phyloP scores from a whole-genome alignment of 305 asterid species.

The Rubia peregrina region DNA sequence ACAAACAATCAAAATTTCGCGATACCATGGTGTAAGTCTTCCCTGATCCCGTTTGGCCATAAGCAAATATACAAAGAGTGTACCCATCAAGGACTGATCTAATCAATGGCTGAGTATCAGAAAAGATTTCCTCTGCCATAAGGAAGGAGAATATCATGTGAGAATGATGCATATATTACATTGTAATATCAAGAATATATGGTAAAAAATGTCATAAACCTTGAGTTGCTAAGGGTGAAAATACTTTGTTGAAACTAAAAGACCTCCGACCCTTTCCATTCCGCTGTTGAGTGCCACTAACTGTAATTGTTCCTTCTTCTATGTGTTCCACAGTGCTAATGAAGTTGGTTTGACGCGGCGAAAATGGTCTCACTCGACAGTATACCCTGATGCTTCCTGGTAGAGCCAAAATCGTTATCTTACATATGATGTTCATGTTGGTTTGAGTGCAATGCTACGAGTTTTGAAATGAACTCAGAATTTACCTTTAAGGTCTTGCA shows the following conservation, averaged over 20 bases:
- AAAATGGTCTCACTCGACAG: slow-evolving; percentile 95
- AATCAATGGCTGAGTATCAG: slow-evolving; percentile 80
- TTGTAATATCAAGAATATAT: background rate
- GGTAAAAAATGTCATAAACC: slow-evolving; percentile 37
- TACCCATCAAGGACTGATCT: slow-evolving; percentile 98
- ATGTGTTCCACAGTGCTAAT: slow-evolving; percentile 64
- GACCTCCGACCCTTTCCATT: slow-evolving; percentile 69
- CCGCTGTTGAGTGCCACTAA: slow-evolving; percentile 46
- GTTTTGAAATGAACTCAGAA: slow-evolving; percentile 7
- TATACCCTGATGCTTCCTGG: slow-evolving; percentile 95
- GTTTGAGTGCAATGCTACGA: slow-evolving; percentile 3
- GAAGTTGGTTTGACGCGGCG: slow-evolving; percentile 44
- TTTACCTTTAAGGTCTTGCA: slow-evolving; percentile 94
- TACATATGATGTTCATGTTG: slow-evolving; percentile 4
- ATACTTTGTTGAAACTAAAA: slow-evolving; percentile 87
- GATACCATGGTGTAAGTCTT: slow-evolving; percentile 92
- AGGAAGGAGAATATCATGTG: slow-evolving; percentile 16
- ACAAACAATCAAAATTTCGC: slow-evolving; percentile 12
- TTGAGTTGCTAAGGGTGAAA: slow-evolving; percentile 86
- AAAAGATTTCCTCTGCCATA: slow-evolving; percentile 73
- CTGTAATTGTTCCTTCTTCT: slow-evolving; percentile 80
- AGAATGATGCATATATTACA: slow-evolving; percentile 1
- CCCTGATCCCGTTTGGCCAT: slow-evolving; percentile 98
- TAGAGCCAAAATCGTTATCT: slow-evolving; percentile 16
- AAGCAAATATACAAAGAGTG: slow-evolving; percentile 93